Evolutionary conservation across 2,329 filamentous ascomycete genomes (phyloP), one percentile per base, ranked within the genome.

Genomic region (Lasiodiplodia citricola): DNA sequence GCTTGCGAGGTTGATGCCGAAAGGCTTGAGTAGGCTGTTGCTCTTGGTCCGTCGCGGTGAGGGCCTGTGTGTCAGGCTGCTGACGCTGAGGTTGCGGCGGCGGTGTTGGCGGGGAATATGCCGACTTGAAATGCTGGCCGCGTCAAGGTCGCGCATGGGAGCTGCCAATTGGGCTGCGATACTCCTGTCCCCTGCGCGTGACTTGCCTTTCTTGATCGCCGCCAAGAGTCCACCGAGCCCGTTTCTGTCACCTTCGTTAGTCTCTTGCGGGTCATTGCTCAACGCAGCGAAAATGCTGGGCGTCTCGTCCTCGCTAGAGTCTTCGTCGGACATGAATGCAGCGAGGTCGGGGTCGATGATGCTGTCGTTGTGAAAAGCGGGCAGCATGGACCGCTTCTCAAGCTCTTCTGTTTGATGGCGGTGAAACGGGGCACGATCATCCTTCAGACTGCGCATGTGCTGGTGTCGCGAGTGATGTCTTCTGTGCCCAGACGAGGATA

Each of bases 261-360:
- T 91, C 21, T 89, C 86, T 18, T 89, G 74, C 23, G 88, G 81
- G 69, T 90, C 89, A 57, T 87, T 86, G 68, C 87, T 88, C n/a
- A 94, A 89, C 1, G 92, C 90, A 25, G 86, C 82, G 79, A 97
- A 92, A 14, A 97, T 91, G 75, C 91, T 94, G 80, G 94, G 91
- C 74, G 96, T 92, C 72, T 99, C 94, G 74, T 97, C 94, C 47
- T 92, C 95, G 74, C 93, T 97, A 1, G 94, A 97, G 58, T 92
- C 94, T 73, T 92, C 90, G 77, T 99, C 96, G 7, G 96, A 99
- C 85, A 99, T 92, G 80, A 96, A 99, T 41, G 93, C 92, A 5
- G 94, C 95, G 66, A 99, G 84, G 75, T 99, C 96, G 1, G 96
- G 96, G 77, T 99, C 96, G 73, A 99, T 98, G 73, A 99, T 97